These are phyloP conservation scores for Podospora pseudopauciseta DNA, from an alignment of 495 filamentous ascomycete genomes.

Conservation along the genomic window DNA sequence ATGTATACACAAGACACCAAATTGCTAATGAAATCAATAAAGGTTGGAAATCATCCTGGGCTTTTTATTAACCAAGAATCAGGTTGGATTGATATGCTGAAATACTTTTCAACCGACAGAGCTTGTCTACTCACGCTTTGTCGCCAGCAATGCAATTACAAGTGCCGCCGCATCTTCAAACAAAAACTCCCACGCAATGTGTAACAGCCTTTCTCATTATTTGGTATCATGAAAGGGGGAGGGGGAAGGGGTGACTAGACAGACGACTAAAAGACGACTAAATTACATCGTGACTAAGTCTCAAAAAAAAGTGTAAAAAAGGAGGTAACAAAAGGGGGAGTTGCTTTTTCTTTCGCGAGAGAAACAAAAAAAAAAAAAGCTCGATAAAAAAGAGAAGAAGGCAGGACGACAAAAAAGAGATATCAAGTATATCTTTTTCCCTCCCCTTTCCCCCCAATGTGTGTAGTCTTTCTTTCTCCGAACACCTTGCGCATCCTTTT, in stretches of 20 bases:
- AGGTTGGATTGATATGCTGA: too few species aligned
- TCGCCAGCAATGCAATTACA: too few species aligned
- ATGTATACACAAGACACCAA: too few species aligned
- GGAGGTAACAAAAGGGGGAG: not conserved
- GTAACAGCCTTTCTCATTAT: constrained; percentile 41
- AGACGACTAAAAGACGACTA: constrained; percentile 20
- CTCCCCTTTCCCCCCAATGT: not conserved
- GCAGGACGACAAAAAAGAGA: not conserved
- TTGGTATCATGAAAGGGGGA: constrained; percentile 41
- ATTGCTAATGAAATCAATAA: too few species aligned
- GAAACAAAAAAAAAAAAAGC: not conserved
- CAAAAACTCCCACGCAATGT: constrained; percentile 14
- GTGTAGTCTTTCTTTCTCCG: not conserved
- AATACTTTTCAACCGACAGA: too few species aligned
- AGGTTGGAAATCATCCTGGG: too few species aligned
- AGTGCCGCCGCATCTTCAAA: too few species aligned
- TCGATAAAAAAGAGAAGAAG: too few species aligned
- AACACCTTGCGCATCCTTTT: not conserved
- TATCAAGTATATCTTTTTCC: not conserved
- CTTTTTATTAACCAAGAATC: too few species aligned
- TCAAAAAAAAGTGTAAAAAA: constrained; percentile 25
- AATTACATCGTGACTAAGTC: constrained; percentile 48
- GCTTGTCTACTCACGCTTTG: too few species aligned
- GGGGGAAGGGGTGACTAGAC: not conserved
- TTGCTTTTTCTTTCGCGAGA: not conserved